A percentile compares a stretch with the other conserved stretches of the same genome.
phyloP scores from a whole-genome alignment of 1,139 yeast genomes.

The Candida sanyaensis region DNA sequence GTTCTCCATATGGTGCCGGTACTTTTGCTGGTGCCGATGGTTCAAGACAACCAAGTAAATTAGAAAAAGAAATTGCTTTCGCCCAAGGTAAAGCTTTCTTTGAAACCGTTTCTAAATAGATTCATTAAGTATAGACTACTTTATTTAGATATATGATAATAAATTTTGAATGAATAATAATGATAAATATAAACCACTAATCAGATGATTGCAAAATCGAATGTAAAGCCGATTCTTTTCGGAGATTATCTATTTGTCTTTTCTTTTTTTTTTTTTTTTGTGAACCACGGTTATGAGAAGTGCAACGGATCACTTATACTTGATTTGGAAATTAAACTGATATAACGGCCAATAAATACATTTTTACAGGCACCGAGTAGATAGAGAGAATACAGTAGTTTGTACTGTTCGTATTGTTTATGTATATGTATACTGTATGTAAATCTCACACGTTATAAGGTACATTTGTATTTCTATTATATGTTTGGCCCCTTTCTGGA shows the following conservation, averaged over 20 bases:
- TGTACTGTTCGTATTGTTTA: no score
- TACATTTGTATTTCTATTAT: no score
- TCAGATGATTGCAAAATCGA: background rate
- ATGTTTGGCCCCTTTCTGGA: no score
- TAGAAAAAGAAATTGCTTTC: conserved; percentile 64
- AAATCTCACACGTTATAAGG: no score
- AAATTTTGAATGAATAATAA: background rate
- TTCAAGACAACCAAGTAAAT: conserved; percentile 66
- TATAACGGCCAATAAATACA: no score
- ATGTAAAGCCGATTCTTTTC: background rate
- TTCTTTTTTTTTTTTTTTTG: background rate
- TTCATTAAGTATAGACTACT: background rate
- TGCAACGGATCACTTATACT: no score
- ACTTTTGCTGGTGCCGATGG: conserved; percentile 79
- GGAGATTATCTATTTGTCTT: background rate
- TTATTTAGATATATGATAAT: background rate
- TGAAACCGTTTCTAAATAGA: conserved; percentile 1
- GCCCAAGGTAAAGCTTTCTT: conserved; percentile 60
- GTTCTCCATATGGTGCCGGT: conserved; percentile 91
- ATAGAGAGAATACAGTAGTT: no score
- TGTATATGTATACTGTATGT: no score
- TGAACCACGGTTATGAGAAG: no score
- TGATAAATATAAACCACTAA: background rate
- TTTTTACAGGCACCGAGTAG: no score
- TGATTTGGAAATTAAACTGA: no score